Base-by-base conservation (phyloP, 202 grass and related monocot genomes). In the Cymbopogon flexuosus region DNA sequence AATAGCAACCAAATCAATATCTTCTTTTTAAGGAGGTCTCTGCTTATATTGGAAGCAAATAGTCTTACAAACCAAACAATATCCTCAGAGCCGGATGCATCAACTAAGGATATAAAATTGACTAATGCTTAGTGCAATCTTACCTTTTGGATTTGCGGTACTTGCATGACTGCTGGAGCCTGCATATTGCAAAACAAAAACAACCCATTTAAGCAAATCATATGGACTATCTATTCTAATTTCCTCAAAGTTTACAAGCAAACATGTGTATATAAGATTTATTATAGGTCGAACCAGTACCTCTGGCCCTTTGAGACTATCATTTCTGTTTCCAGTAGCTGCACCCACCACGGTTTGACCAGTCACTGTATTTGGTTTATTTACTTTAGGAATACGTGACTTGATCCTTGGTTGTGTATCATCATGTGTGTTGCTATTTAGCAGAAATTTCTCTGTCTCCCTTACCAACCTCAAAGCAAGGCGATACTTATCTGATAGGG, bases 391-490 rank as follows among this genome's bases (percentile, higher is more conserved):
- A 88, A 95, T 31, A 59, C 76, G 86, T 72, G 88, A 84, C 64
- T 95, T 98, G 65, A 98, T 98, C 77, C 84, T 98, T 70, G 95
- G 92, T 69, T 94, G 88, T 76, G 90, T 98, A 84, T 98, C 95
- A 88, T 98, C 95, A 70, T 98, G 89, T 27, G 95, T 98, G 36
- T 85, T 92, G 72, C 89, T 91, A 81, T 82, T 98, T 40, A 98
- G 78, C 70, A 98, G 66, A 81, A 98, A 98, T 60, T 93, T 91
- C 84, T 98, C 95, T 37, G 89, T 77, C 73, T 98, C 95, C 47
- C 72, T 91, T 63, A 89, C 90, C 88, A 98, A 88, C 62, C 87
- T 93, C 88, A 98, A 83, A 83, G 95, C 90, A 70, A 98, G 88
- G 84, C 91, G 86, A 75, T 91, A 93, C 70, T 98, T 98, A 91